Percentiles rank a stretch among this genome's conserved stretches.
These are phyloP conservation scores for Petunia hybrid DNA, from an alignment of 305 asterid genomes.

Conservation along the genomic window DNA sequence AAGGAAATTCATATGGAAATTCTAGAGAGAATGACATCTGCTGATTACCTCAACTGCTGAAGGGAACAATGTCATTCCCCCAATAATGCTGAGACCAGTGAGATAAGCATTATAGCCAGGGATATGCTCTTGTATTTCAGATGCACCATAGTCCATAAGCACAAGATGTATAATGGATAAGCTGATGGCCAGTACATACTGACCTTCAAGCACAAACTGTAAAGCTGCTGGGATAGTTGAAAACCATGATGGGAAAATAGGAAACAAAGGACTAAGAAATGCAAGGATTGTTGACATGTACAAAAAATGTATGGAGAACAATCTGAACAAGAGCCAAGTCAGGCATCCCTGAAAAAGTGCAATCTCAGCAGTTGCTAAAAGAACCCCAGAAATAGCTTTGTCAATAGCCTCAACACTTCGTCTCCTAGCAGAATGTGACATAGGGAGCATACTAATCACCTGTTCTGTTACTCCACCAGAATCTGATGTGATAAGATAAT, in stretches of 20 bases:
- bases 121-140: slow-evolving; percentile 84
- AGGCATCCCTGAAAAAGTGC: slow-evolving; percentile 91
- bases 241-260: slow-evolving; percentile 80
- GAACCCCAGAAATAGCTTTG: slow-evolving; percentile 84
- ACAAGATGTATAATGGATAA: slow-evolving; percentile 69
- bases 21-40: not conserved
- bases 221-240: slow-evolving; percentile 87
- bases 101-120: slow-evolving; percentile 89
- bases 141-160: slow-evolving; percentile 83
- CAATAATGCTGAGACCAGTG: slow-evolving; percentile 95
- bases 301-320: slow-evolving; percentile 78
- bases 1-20: slow-evolving; percentile 3
- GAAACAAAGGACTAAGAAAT: slow-evolving; percentile 78
- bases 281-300: slow-evolving; percentile 92
- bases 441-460: slow-evolving; percentile 84
- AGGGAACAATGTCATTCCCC: slow-evolving; percentile 92
- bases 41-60: slow-evolving; percentile 83
- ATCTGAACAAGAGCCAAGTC: slow-evolving; percentile 90
- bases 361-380: slow-evolving; percentile 86
- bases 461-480: slow-evolving; percentile 98
- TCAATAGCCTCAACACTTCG: slow-evolving; percentile 93
- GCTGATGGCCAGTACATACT: slow-evolving; percentile 61
- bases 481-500: slow-evolving; percentile 85
- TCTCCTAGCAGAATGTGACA: slow-evolving; percentile 68
- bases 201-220: slow-evolving; percentile 82